Percentiles rank a stretch among this genome's conserved stretches.
These are phyloP conservation scores for Trypanosoma theileri DNA, from an alignment of 208 protist genomes.

Conservation along the genomic window DNA sequence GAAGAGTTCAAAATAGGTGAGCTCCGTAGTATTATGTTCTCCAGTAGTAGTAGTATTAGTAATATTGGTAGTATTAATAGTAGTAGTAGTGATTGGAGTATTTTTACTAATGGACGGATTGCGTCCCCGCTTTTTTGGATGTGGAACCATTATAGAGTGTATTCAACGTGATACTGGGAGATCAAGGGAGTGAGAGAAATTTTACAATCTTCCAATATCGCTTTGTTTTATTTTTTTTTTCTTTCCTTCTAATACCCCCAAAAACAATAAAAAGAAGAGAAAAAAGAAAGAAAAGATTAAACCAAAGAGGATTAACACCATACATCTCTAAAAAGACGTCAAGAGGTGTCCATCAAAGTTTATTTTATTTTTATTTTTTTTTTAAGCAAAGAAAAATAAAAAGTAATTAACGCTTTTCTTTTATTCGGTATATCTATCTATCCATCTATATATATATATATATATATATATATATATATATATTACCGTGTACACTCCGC, in stretches of 20 bases:
- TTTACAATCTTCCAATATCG: background rate
- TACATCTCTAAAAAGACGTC: no score
- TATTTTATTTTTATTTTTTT: background rate
- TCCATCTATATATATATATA: conserved; percentile 5
- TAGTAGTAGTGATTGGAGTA: background rate
- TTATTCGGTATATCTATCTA: background rate
- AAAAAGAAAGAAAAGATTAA: background rate
- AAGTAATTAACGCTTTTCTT: background rate
- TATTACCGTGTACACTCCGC: conserved; percentile 48
- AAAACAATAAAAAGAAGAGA: no score
- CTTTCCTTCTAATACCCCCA: background rate
- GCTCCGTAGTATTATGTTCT: background rate
- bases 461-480: conserved; percentile 9
- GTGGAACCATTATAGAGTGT: no score
- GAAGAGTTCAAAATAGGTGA: conserved; percentile 47
- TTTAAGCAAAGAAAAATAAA: background rate
- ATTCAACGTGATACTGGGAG: no score
- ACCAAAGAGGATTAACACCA: no score
- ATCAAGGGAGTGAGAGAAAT: no score
- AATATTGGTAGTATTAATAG: background rate
- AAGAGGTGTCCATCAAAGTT: background rate
- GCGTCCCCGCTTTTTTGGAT: no score
- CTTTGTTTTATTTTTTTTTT: no score
- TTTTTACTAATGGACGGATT: no score
- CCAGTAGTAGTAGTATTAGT: conserved; percentile 2